Base-by-base conservation (phyloP, 495 filamentous ascomycete species). In the Extremus antarcticus region DNA sequence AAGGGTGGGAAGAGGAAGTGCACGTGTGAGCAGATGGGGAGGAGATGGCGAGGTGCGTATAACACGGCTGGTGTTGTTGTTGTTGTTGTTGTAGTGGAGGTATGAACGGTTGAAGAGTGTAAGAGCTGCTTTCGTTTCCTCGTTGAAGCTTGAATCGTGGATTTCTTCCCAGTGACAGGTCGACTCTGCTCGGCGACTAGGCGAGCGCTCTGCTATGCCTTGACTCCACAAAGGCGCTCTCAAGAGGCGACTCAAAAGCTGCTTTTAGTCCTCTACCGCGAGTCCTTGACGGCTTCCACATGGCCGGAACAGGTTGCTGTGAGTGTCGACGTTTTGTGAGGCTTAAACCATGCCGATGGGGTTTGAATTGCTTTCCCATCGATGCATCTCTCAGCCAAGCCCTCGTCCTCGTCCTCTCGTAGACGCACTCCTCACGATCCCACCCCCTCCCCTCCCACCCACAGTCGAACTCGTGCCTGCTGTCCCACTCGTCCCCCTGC, bases 401-500 rank as follows among this genome's bases (percentile, higher is more conserved):
- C 61, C 64, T 43, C 61, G 48, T 16, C 64, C 64, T 32, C 64
- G 53, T 11, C 53, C 63, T 50, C 47, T 50, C 54, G 32, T 47
- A 7, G 39, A 71, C 58, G 55, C 54, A 13, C 71, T 78, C 21
- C 62, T 69, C 54, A 73, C 69, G 53, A 74, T 68, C 17, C 73
- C 72, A 3, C 71, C 78, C 20, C 61, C 70, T 52, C 75, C 69
- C 55, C 73, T 67, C 17, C 72, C 71, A 2, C 71, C 21, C 20
- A 62, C 66, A 20, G 65, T 32, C 10, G 35, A 71, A 59, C 58
- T 56, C 17, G 72, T 78, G n/a, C 61, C 70, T 53, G 74, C 70
- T 55, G 75, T 67, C n/a, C 72, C 71, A 2, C 70, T 62, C 20
- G 71, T 73, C 13, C 70, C 67, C 21, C 56, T 68, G 63, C 67